These are phyloP conservation scores for Arctium minus DNA, from an alignment of 129 eudicot species.

Conservation along the genomic window DNA sequence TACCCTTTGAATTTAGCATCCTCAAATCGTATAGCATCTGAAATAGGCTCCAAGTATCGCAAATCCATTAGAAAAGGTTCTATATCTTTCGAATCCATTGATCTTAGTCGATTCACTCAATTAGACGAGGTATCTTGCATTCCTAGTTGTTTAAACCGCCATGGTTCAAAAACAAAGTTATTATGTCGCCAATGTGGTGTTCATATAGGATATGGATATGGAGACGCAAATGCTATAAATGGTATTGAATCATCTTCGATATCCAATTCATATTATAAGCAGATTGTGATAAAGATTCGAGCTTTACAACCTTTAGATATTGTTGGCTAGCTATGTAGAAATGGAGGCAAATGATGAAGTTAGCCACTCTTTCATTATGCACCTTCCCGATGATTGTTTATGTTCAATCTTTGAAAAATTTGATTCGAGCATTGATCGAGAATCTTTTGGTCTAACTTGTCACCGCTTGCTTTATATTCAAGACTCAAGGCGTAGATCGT, in stretches of 20 bases:
- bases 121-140: slow-evolving; percentile 59
- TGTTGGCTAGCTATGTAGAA: slow-evolving; percentile 14
- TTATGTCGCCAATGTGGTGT: slow-evolving; percentile 76
- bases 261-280: slow-evolving; percentile 45
- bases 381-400: slow-evolving; percentile 79
- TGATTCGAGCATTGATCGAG: slow-evolving; percentile 50
- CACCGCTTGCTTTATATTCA: slow-evolving; percentile 71
- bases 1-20: slow-evolving; percentile 64
- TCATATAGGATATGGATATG: slow-evolving; percentile 56
- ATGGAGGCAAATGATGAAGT: slow-evolving; percentile 10
- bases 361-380: slow-evolving; percentile 33
- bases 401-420: slow-evolving; percentile 49
- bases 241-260: slow-evolving; percentile 54
- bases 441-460: slow-evolving; percentile 85
- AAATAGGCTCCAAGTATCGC: slow-evolving; percentile 56
- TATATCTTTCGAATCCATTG: slow-evolving; percentile 59
- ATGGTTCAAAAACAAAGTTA: slow-evolving; percentile 58
- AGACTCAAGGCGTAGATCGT: slow-evolving; percentile 52
- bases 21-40: slow-evolving; percentile 59
- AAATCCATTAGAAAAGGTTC: slow-evolving; percentile 64
- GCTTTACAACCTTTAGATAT: slow-evolving; percentile 73
- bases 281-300: slow-evolving; percentile 49
- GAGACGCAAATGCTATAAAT: slow-evolving; percentile 37
- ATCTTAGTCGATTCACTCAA: slow-evolving; percentile 79
- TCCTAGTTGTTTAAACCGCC: slow-evolving; percentile 44